A percentile compares a stretch with the other conserved stretches of the same genome.
phyloP scores from a whole-genome alignment of 805 yeast genomes.

The Blastobotrys parvus region DNA sequence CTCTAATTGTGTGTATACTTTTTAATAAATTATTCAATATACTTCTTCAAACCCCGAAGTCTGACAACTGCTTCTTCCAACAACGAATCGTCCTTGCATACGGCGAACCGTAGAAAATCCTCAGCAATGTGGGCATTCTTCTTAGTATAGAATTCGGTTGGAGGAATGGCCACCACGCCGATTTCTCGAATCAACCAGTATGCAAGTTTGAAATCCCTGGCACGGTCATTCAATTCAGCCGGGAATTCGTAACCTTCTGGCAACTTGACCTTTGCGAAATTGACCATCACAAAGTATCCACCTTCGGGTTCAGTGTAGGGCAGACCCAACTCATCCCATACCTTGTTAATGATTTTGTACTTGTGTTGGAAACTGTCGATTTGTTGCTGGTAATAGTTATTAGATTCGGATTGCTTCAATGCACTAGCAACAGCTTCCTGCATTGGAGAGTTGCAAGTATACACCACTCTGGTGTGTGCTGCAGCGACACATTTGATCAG shows the following conservation, averaged over 20 bases:
- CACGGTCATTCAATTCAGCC: slow-evolving; percentile 52
- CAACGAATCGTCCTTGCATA: slow-evolving; percentile 82
- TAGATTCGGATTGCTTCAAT: slow-evolving; percentile 49
- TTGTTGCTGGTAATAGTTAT: slow-evolving; percentile 62
- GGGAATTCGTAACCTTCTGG: slow-evolving; percentile 72
- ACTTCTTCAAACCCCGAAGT: slow-evolving; percentile 61
- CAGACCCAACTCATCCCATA: slow-evolving; percentile 77
- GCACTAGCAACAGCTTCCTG: slow-evolving; percentile 90
- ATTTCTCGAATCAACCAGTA: slow-evolving; percentile 88
- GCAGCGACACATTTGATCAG: slow-evolving; percentile 71
- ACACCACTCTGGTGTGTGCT: slow-evolving; percentile 93
- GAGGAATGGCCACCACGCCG: slow-evolving; percentile 96
- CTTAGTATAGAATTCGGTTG: slow-evolving; percentile 81
- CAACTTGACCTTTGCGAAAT: slow-evolving; percentile 70
- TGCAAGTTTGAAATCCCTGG: slow-evolving; percentile 80
- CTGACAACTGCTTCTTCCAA: slow-evolving; percentile 75
- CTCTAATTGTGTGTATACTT: too few relatives aligned
- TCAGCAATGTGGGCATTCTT: slow-evolving; percentile 71
- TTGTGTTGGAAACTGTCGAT: slow-evolving; percentile 61
- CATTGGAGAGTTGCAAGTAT: slow-evolving; percentile 81
- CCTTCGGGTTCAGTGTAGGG: slow-evolving; percentile 92
- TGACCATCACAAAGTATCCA: slow-evolving; percentile 85
- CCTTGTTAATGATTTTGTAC: slow-evolving; percentile 61
- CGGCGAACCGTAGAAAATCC: slow-evolving; percentile 84
- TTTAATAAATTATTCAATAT: slow-evolving; percentile 28